Percentiles rank a stretch among this genome's conserved stretches.
Evolutionary conservation across 768 basidiomycete genomes (phyloP).

Genomic region (Grammothele lineata): DNA sequence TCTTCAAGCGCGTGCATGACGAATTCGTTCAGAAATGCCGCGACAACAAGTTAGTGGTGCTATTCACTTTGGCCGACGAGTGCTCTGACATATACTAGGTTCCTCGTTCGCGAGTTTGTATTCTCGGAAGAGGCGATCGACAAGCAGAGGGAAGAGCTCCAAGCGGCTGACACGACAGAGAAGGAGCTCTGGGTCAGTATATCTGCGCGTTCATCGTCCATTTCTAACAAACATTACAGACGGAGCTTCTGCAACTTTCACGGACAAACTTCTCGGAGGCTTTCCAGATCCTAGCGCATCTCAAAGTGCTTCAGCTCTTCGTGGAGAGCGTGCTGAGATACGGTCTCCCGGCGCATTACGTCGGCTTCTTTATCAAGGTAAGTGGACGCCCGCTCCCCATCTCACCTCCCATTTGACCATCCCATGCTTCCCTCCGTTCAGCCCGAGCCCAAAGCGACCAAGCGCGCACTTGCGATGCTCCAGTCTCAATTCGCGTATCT

Average conservation of each 20-base stretch:
- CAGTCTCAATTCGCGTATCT: slow-evolving; percentile 81
- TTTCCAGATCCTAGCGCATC: slow-evolving; percentile 88
- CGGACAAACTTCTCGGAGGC: slow-evolving; percentile 97
- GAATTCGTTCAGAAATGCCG: slow-evolving; percentile 92
- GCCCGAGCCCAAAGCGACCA: slow-evolving; percentile 84
- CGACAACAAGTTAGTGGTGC: slow-evolving; percentile 84
- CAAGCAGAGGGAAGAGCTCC: slow-evolving; percentile 79
- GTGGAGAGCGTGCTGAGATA: slow-evolving; percentile 95
- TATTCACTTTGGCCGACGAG: not conserved
- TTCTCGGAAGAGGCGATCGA: slow-evolving; percentile 79
- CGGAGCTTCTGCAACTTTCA: slow-evolving; percentile 84
- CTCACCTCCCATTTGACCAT: not conserved
- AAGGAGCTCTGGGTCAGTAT: slow-evolving; percentile 93
- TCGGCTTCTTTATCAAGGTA: slow-evolving; percentile 79
- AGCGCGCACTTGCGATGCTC: slow-evolving; percentile 71
- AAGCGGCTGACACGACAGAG: slow-evolving; percentile 78
- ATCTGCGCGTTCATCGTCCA: not conserved
- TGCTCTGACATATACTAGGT: slow-evolving; percentile 44
- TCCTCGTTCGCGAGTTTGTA: slow-evolving; percentile 90
- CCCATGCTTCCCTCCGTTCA: slow-evolving; percentile 26
- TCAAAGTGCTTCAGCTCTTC: slow-evolving; percentile 88
- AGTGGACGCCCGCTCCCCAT: slow-evolving; percentile 6
- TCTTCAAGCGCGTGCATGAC: slow-evolving; percentile 90
- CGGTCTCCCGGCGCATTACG: slow-evolving; percentile 89
- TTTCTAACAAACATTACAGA: slow-evolving; percentile 40